phyloP scores from a whole-genome alignment of 176 grass and related monocot species.

The Rhipidocladum racemiflorum region DNA sequence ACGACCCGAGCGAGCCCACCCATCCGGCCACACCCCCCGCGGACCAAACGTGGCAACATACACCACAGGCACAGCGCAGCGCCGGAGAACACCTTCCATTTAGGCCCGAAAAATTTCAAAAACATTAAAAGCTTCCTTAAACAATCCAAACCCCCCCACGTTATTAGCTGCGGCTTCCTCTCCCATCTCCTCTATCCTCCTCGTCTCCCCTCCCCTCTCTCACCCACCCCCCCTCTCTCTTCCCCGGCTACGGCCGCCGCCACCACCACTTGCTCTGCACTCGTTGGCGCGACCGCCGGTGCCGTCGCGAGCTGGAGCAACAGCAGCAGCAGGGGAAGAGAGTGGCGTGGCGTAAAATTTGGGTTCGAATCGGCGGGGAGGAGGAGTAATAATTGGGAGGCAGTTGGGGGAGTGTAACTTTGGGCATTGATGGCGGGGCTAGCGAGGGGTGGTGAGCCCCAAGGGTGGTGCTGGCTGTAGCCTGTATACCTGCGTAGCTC shows the following conservation, averaged over 20 bases:
- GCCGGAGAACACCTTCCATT: not conserved
- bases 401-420: conserved; percentile 52
- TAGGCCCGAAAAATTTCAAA: conserved; percentile 34
- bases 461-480: conserved; percentile 22
- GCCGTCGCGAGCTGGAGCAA: not conserved
- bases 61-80: not conserved
- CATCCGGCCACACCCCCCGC: not conserved
- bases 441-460: conserved; percentile 28
- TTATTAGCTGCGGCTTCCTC: conserved; percentile 8
- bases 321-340: not conserved
- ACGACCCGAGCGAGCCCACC: not conserved
- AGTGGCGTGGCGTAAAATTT: not conserved
- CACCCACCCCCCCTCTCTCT: not conserved
- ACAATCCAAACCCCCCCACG: conserved; percentile 23
- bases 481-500: conserved; percentile 30
- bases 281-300: not conserved
- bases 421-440: conserved; percentile 54
- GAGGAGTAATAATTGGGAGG: conserved; percentile 45
- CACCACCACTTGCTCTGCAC: not conserved
- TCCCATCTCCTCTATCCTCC: not conserved
- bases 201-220: no score
- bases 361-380: conserved; percentile 30
- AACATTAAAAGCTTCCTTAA: conserved; percentile 27
- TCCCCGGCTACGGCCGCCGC: conserved; percentile 31
- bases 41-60: conserved; percentile 1